Evolutionary conservation across 768 basidiomycete species (phyloP).

Genomic region (Serendipita sp.): DNA sequence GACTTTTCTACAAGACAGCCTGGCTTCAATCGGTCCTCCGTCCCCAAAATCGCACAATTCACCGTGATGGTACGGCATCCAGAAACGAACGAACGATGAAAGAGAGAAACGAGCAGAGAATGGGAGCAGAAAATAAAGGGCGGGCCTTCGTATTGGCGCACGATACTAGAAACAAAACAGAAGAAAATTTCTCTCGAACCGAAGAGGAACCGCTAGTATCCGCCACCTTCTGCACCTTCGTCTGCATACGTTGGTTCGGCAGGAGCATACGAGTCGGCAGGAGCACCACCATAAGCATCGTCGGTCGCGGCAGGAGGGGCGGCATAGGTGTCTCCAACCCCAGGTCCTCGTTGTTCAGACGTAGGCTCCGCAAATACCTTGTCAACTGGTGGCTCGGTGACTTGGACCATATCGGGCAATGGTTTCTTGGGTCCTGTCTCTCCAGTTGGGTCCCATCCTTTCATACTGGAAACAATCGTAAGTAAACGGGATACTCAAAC

Average conservation of each 20-base stretch:
- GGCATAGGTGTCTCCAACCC: neutral
- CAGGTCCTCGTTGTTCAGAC: conserved; percentile 66
- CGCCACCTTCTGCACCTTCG: neutral
- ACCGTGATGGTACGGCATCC: too few relatives aligned
- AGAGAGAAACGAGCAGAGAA: too few relatives aligned
- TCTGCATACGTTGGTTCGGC: neutral
- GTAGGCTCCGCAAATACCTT: conserved; percentile 78
- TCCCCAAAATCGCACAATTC: too few relatives aligned
- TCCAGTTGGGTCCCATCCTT: conserved; percentile 87
- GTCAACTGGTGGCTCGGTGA: conserved; percentile 78
- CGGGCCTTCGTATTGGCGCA: too few relatives aligned
- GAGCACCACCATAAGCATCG: neutral
- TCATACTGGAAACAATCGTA: conserved; percentile 51
- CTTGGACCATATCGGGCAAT: conserved; percentile 86
- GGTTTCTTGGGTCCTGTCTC: conserved; percentile 77
- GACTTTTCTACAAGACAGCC: too few relatives aligned
- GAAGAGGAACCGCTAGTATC: neutral
- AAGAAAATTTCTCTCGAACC: neutral
- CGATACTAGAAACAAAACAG: too few relatives aligned
- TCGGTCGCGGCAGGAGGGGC: neutral
- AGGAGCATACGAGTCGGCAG: neutral
- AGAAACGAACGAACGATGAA: too few relatives aligned
- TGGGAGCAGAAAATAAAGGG: too few relatives aligned
- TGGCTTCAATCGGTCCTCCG: too few relatives aligned
- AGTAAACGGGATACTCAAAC: conserved; percentile 9